These are phyloP conservation scores for Cyathus striatus DNA, from an alignment of 768 basidiomycete species.

Conservation along the genomic window DNA sequence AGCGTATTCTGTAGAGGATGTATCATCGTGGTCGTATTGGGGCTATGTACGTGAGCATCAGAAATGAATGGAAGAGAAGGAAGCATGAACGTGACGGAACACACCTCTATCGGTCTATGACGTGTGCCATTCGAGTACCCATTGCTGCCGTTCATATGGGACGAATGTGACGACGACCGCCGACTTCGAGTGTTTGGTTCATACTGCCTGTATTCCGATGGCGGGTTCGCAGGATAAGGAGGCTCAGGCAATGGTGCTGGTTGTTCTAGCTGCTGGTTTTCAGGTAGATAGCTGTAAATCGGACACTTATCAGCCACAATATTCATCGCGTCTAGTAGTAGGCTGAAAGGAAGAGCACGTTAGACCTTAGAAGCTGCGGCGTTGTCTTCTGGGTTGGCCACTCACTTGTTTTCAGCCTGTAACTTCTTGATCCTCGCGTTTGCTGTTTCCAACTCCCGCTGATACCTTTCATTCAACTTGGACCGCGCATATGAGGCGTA, in stretches of 20 bases:
- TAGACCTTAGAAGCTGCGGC: not conserved
- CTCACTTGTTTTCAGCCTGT: slow-evolving; percentile 48
- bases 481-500: not conserved
- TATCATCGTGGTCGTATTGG: not conserved
- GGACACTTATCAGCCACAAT: slow-evolving; percentile 17
- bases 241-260: not conserved
- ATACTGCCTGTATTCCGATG: not conserved
- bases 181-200: not conserved
- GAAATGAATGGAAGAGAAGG: not conserved
- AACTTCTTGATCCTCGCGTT: slow-evolving; percentile 36
- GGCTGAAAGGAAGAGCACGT: slow-evolving; percentile 12
- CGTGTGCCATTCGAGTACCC: slow-evolving; percentile 3
- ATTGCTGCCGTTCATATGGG: slow-evolving; percentile 7
- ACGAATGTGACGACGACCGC: not conserved
- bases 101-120: slow-evolving; percentile 4
- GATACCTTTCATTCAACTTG: slow-evolving; percentile 31
- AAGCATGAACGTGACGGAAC: not conserved
- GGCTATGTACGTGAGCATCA: not conserved
- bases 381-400: not conserved
- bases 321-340: slow-evolving; percentile 31
- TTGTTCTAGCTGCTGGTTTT: slow-evolving; percentile 3
- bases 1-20: not conserved
- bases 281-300: slow-evolving; percentile 17
- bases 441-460: slow-evolving; percentile 33
- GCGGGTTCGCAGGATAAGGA: not conserved